phyloP scores from a whole-genome alignment of 805 yeast genomes.

The Spencermartinsiella europaea region DNA sequence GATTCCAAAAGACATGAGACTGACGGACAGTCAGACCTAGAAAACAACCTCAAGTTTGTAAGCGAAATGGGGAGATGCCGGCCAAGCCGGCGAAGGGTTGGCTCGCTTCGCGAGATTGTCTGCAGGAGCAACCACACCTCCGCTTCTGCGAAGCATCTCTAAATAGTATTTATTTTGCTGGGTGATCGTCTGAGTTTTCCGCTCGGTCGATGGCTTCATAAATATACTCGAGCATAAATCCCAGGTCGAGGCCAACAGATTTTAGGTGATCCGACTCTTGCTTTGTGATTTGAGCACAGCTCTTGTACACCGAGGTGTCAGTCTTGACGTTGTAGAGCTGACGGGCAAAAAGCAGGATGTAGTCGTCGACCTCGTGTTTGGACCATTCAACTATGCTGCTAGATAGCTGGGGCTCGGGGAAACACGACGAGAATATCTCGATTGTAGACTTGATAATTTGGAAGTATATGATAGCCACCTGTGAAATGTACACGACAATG shows the following conservation, averaged over 20 bases:
- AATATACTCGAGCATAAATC: conserved; percentile 53
- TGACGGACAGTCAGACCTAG: too few relatives aligned
- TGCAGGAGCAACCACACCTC: too few relatives aligned
- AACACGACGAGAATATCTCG: conserved; percentile 46
- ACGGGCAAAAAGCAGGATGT: conserved; percentile 55
- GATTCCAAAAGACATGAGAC: too few relatives aligned
- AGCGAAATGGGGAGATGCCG: too few relatives aligned
- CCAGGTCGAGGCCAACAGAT: conserved; percentile 66
- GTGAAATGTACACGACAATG: conserved; percentile 48
- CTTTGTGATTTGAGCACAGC: conserved; percentile 49
- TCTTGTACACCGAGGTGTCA: conserved; percentile 46
- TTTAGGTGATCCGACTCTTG: conserved; percentile 61
- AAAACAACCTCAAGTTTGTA: too few relatives aligned
- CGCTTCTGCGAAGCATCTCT: too few relatives aligned
- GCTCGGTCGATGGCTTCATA: conserved; percentile 18
- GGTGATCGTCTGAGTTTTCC: background rate
- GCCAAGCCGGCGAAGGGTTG: too few relatives aligned
- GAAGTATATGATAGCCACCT: conserved; percentile 58
- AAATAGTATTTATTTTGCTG: background rate
- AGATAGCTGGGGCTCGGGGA: conserved; percentile 41
- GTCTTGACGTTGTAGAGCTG: conserved; percentile 62
- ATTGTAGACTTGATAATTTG: conserved; percentile 57
- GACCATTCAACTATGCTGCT: conserved; percentile 75
- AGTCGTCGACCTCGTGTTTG: conserved; percentile 54
- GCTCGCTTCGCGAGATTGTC: too few relatives aligned